Evolutionary conservation across 208 protist species (phyloP), one percentile per base, ranked within the genome.

Genomic region (Wallacemonas collosoma): DNA sequence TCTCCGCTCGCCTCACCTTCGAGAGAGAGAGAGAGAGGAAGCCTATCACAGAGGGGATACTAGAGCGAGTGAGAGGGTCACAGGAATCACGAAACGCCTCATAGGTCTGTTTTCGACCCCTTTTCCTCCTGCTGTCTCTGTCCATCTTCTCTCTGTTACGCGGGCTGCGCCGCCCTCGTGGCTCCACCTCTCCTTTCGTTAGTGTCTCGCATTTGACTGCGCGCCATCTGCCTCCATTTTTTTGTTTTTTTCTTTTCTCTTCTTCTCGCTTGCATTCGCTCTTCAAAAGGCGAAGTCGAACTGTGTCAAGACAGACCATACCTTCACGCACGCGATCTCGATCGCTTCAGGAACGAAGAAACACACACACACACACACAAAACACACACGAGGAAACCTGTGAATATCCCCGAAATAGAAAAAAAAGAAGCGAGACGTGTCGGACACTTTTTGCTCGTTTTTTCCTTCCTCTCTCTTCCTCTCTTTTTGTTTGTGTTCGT

Each of bases 241-340:
- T 65, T 69, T 72, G 54, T 48, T 77, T 50, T 67, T 68, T 55
- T 77, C 64, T 65, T 54, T 60, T 71, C 76, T 58, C 68, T 68
- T 54, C 1, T 26, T 69, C 36, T 53, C 63, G 12, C 51, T 15
- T 61, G 55, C 58, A 51, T 66, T 67, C 56, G 57, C 53, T 73
- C 58, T 26, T 3, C 39, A 50, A 6, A 1, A 60, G 55, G 7
- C n/a, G 55, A 26, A 26, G 26, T 26, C 26, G 26, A 26, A 26
- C 26, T 26, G 26, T 26, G 26, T 26, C 26, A 26, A 26, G 26
- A 26, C 26, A 26, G 26, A 26, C 26, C 26, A 26, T 26, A 26
- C 26, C 26, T 26, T 26, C 26, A 26, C 26, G 26, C 26, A 26
- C 26, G 26, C 26, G 26, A 26, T 26, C 26, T 26, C 26, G 26